These are phyloP conservation scores for Solanum boliviense DNA, from an alignment of 257 asterid species.

Conservation along the genomic window DNA sequence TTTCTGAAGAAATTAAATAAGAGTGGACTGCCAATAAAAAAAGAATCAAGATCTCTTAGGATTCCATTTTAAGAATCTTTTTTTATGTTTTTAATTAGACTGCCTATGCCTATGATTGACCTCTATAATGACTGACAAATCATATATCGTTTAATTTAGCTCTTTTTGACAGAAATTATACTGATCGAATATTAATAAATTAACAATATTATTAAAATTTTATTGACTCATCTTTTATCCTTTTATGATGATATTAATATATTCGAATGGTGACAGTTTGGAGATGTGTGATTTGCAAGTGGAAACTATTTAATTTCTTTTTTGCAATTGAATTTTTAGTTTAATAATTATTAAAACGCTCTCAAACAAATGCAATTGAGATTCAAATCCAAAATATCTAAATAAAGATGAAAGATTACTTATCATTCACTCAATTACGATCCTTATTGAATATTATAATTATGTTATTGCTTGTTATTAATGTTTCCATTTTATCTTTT, in stretches of 20 bases:
- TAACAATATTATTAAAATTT: neutral
- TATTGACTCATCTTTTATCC: neutral
- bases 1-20: neutral
- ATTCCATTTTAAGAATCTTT: conserved; percentile 1
- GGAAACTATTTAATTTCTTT: neutral
- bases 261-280: neutral
- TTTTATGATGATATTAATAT: neutral
- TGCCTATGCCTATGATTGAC: conserved; percentile 19
- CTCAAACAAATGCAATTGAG: neutral
- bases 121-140: conserved; percentile 15
- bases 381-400: fast-evolving
- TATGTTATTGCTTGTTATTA: neutral
- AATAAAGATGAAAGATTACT: fast-evolving
- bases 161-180: neutral
- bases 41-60: neutral
- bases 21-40: neutral
- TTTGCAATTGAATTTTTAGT: neutral
- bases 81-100: conserved; percentile 6
- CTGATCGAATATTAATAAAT: neutral
- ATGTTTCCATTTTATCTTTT: neutral
- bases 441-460: too few relatives aligned
- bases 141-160: conserved; percentile 2
- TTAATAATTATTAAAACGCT: neutral
- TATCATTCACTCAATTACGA: too few relatives aligned
- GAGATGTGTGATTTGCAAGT: neutral